Evolutionary conservation across 2,329 filamentous ascomycete genomes (phyloP), one percentile per base, ranked within the genome.

Genomic region (Plenodomus lindquistii): DNA sequence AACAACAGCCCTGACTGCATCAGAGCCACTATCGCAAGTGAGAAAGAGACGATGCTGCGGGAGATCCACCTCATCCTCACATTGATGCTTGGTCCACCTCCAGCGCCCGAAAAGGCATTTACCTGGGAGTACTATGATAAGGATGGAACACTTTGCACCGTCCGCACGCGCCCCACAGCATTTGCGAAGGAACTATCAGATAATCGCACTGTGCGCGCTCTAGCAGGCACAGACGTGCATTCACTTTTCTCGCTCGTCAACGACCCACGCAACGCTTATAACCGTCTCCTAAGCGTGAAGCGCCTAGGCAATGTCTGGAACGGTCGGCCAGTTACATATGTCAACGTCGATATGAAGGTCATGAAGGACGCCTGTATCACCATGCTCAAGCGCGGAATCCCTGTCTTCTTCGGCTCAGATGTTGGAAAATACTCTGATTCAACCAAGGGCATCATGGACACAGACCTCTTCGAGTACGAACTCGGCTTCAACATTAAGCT

Each of bases 361-460:
- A 85, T 96, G 59, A 95, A 95, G 73, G 67, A 76, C 0, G 85
- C 87, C 0, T 88, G 86, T 60, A 83, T 95, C 40, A 78, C 82
- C 22, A 94, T 91, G 89, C 82, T 96, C 40, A 82, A 84, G 65
- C 85, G 85, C 10, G 90, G 89, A 1, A 75, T 89, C 4, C 91
- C 91, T 9, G 83, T 96, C 42, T 96, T 96, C 80, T 96, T 96
- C 68, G 91, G 91, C 47, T 88, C 83, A 42, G 91, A 96, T 63
- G 91, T 96, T 0, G 91, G 90, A 54, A 89, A 96, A 70, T 92
- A 87, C 72, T 88, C 84, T 46, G 86, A 92, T 66, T 77, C 75
- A 0, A 62, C 61, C 1, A 79, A 80, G 2, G 91, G 91, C 15
- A 84, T 96, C 66, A 91, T 96, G 88, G 91, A 96, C 69, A 80